phyloP scores from a whole-genome alignment of 163 green algal species.

The Chloromonas sp. region DNA sequence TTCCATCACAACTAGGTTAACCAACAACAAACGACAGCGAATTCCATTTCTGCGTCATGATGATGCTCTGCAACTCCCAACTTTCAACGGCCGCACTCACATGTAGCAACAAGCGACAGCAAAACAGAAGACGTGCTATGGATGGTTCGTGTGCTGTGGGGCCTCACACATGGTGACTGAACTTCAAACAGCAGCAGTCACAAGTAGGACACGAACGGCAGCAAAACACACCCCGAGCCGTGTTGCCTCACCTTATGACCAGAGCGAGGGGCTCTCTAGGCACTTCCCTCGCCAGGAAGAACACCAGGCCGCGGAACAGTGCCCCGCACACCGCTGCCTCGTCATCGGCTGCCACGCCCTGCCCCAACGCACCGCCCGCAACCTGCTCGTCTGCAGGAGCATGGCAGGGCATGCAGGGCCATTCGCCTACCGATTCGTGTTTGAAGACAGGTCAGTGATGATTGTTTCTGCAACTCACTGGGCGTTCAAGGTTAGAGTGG shows the following conservation, averaged over 20 bases:
- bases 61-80: too few species aligned
- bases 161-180: not conserved
- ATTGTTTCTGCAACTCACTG: too few species aligned
- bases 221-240: too few species aligned
- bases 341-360: slow-evolving; percentile 38
- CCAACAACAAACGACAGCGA: too few species aligned
- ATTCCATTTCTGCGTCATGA: too few species aligned
- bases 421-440: not conserved
- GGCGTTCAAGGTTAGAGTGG: too few species aligned
- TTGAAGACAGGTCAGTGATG: not conserved
- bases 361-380: slow-evolving; percentile 38
- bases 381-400: slow-evolving; percentile 15
- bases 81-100: not conserved
- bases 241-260: slow-evolving; percentile 45
- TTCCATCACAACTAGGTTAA: too few species aligned
- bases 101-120: not conserved
- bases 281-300: slow-evolving; percentile 88
- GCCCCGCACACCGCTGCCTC: slow-evolving; percentile 65
- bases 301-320: slow-evolving; percentile 87
- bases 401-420: not conserved
- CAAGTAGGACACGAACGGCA: too few species aligned
- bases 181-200: too few species aligned
- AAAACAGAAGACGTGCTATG: not conserved
- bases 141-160: too few species aligned
- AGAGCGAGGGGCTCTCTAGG: slow-evolving; percentile 73